Evolutionary conservation across 2,329 filamentous ascomycete species (phyloP), one percentile per base, ranked within the genome.

Genomic region (Lachnellula occidentalis): DNA sequence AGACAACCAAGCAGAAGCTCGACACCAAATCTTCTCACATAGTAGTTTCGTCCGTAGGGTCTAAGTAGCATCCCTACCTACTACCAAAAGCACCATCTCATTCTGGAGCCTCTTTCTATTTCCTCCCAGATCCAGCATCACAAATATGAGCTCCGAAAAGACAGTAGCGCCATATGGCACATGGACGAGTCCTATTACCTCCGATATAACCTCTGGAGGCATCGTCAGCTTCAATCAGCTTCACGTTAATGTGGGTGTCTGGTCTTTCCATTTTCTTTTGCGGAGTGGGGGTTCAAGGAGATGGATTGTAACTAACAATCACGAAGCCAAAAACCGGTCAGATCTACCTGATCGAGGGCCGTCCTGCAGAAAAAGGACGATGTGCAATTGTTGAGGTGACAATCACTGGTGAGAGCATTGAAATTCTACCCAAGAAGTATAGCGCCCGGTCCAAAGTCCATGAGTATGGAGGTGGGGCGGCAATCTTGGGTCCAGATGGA

Each of bases 391-490:
- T 79, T 7, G 72, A 78, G 61, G 63, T 75, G 21, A 64, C 64
- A 27, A 64, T 65, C 11, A 54, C 66, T 2, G 64, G 68, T 8
- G 64, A 66, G 2, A 60, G 63, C 14, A 68, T 65, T 22, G 72
- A 78, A 27, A 63, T 78, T 1, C 67, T 81, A 11, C 75, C 77
- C 0, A 61, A 61, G 3, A 64, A 72, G 0, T 75, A 74, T 59
- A 76, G 71, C 55, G 76, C 72, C 4, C 65, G 69, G 45, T 77
- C 74, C 24, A 70, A 64, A 1, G 74, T 81, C 15, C 78, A 82
- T 56, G 78, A 79, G 57, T 80, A 81, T 50, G 79, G 79, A 1
- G 78, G 78, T 11, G 72, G 72, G 3, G 67, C 76, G 0, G 74
- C 75, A 48, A 71, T 70, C 2, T 63, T 76, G 5, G 58, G 73